phyloP scores from a whole-genome alignment of 2,329 filamentous ascomycete species.

The Neonectria magnoliae region DNA sequence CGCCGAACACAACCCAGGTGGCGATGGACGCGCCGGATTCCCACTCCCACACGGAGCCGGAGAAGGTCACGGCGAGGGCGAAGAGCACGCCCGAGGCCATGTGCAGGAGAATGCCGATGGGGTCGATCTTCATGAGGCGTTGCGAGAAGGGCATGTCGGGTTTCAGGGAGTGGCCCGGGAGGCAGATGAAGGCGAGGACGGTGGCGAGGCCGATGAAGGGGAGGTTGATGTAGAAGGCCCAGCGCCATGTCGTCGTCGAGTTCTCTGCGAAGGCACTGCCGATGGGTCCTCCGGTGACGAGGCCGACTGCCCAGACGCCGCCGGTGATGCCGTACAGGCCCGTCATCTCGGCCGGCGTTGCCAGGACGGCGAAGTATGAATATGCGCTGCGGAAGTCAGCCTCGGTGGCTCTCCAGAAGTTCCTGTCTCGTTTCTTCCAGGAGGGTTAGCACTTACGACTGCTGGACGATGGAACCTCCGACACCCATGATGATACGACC shows the following conservation, averaged over 20 bases:
- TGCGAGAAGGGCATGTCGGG: constrained; percentile 26
- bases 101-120: constrained; percentile 44
- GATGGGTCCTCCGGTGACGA: constrained; percentile 34
- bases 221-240: constrained; percentile 65
- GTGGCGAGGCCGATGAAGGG: constrained; percentile 51
- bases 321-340: constrained; percentile 40
- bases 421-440: neutral
- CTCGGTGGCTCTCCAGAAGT: neutral
- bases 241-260: constrained; percentile 53
- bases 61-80: constrained; percentile 60
- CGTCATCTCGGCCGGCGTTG: constrained; percentile 38
- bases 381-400: constrained; percentile 10
- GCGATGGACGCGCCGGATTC: constrained; percentile 54
- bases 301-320: constrained; percentile 39
- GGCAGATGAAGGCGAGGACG: constrained; percentile 55
- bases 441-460: constrained; percentile 39
- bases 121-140: constrained; percentile 44
- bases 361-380: constrained; percentile 41
- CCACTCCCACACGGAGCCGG: constrained; percentile 62
- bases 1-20: constrained; percentile 57
- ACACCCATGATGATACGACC: constrained; percentile 47
- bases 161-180: constrained; percentile 49
- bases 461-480: constrained; percentile 45
- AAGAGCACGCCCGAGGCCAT: constrained; percentile 49
- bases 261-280: constrained; percentile 49